Evolutionary conservation across 345 rosid species (phyloP).

Genomic region (Eucalyptus curtisii): DNA sequence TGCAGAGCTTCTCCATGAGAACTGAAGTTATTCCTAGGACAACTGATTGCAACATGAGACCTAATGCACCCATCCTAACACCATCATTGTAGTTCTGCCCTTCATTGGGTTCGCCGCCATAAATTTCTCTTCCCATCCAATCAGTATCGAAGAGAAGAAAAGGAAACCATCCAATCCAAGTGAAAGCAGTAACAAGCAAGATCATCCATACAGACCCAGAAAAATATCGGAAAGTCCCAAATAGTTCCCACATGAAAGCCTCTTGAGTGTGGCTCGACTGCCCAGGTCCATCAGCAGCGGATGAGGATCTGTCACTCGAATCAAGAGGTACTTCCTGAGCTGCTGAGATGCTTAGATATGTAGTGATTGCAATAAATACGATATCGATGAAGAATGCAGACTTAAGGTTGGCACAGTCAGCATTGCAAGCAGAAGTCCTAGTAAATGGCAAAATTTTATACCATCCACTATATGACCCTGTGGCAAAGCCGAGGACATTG

Average conservation of each 20-base stretch:
- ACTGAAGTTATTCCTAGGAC: conserved; percentile 87
- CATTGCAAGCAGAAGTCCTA: conserved; percentile 56
- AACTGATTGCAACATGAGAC: conserved; percentile 86
- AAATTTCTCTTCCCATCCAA: conserved; percentile 97
- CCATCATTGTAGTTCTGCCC: conserved; percentile 58
- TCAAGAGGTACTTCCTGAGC: conserved; percentile 60
- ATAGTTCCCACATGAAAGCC: conserved; percentile 84
- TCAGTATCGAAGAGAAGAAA: conserved; percentile 90
- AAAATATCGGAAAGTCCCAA: conserved; percentile 85
- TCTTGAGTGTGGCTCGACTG: conserved; percentile 42
- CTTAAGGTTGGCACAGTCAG: conserved; percentile 86
- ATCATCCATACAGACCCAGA: conserved; percentile 61
- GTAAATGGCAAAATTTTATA: conserved; percentile 75
- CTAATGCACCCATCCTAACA: conserved; percentile 86
- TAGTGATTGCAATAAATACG: conserved; percentile 49
- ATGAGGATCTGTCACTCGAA: conserved; percentile 10
- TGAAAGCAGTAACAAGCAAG: conserved; percentile 69
- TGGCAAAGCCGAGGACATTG: conserved; percentile 86
- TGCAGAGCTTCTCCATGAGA: conserved; percentile 87
- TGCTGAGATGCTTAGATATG: conserved; percentile 49
- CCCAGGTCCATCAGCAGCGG: conserved; percentile 23
- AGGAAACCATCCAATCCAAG: conserved; percentile 96
- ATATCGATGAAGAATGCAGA: conserved; percentile 83
- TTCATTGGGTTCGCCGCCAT: conserved; percentile 72
- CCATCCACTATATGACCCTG: conserved; percentile 89